These are phyloP conservation scores for Mucor piriformis DNA, from an alignment of 371 early-diverging fungal genomes.

Conservation along the genomic window DNA sequence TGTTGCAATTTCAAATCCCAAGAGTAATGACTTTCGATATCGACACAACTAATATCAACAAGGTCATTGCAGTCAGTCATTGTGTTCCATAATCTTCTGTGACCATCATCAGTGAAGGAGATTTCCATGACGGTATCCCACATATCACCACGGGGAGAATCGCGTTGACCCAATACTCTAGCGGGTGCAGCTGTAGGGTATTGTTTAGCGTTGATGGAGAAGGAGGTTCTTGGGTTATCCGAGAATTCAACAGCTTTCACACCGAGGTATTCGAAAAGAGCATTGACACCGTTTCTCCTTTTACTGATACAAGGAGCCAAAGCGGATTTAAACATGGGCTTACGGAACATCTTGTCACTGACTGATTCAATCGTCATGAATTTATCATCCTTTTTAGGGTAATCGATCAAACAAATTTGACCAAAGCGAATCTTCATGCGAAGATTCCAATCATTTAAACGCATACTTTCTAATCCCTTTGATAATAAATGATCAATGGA, in stretches of 20 bases:
- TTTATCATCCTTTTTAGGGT: constrained; percentile 13
- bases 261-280: constrained; percentile 17
- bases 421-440: constrained; percentile 50
- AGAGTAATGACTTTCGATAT: constrained; percentile 44
- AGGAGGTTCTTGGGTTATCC: constrained; percentile 30
- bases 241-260: constrained; percentile 20
- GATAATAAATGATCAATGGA: constrained; percentile 19
- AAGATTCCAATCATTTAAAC: constrained; percentile 44
- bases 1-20: constrained; percentile 48
- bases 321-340: constrained; percentile 20
- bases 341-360: constrained; percentile 21
- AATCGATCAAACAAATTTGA: constrained; percentile 34
- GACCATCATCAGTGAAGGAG: constrained; percentile 29
- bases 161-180: background rate
- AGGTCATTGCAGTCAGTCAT: constrained; percentile 35
- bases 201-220: constrained; percentile 26
- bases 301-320: constrained; percentile 35
- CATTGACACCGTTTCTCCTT: constrained; percentile 2
- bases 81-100: constrained; percentile 33
- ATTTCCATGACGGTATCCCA: constrained; percentile 23
- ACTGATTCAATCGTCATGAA: constrained; percentile 23
- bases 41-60: constrained; percentile 30
- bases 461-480: constrained; percentile 41
- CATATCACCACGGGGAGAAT: constrained; percentile 16
- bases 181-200: constrained; percentile 15